Conservation (phyloP, 75 land plant species). For the Cunninghamia lanceolata region DNA sequence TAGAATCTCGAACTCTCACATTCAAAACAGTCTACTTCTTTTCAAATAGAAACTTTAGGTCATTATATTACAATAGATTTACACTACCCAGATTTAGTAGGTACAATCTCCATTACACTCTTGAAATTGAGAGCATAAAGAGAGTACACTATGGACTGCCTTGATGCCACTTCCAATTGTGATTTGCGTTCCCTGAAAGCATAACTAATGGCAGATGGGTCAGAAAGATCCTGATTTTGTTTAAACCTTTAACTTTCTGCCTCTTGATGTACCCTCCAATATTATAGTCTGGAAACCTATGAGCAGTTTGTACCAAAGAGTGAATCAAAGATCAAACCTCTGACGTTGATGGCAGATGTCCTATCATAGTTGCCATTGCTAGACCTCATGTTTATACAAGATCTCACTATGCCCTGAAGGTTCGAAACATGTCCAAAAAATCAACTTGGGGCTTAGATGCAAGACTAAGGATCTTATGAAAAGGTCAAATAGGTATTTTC, state of each 20-base stretch:
- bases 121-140: slow-evolving; percentile 68
- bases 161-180: slow-evolving; percentile 65
- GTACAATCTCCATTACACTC: slow-evolving; percentile 67
- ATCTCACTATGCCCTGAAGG: background rate
- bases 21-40: background rate
- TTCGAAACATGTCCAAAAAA: background rate
- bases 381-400: background rate
- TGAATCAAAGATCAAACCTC: slow-evolving; percentile 52
- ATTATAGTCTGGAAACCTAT: slow-evolving; percentile 78
- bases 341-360: slow-evolving; percentile 29
- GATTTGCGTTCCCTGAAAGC: slow-evolving; percentile 59
- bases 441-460: no score
- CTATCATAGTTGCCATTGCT: slow-evolving; percentile 12
- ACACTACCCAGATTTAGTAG: background rate
- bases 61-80: background rate
- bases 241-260: slow-evolving; percentile 55
- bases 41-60: background rate
- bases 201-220: slow-evolving; percentile 33
- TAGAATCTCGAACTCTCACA: background rate
- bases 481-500: no score
- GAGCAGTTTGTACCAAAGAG: slow-evolving; percentile 56
- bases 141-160: slow-evolving; percentile 72
- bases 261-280: slow-evolving; percentile 75
- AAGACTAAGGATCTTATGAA: no score
- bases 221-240: slow-evolving; percentile 31